Evolutionary conservation across 768 basidiomycete genomes (phyloP).

Genomic region (Mycena belliarum): DNA sequence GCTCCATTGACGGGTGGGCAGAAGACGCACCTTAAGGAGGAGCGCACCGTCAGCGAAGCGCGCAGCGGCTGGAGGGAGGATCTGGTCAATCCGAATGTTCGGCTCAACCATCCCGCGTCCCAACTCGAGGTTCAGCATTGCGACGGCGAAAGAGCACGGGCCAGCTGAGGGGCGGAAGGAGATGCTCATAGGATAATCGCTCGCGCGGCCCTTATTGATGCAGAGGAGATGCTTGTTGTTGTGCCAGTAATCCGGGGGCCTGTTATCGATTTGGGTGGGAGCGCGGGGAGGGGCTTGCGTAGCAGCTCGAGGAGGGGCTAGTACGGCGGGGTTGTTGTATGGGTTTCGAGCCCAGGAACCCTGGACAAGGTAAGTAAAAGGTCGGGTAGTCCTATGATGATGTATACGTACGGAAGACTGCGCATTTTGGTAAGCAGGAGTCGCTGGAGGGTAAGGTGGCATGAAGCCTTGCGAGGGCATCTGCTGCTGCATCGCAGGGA

Average conservation of each 20-base stretch:
- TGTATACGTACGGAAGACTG: background rate
- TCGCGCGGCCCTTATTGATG: background rate
- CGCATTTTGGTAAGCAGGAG: background rate
- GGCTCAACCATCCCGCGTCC: conserved; percentile 1
- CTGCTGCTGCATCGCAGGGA: background rate
- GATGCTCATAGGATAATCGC: conserved; percentile 4
- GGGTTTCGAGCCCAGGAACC: background rate
- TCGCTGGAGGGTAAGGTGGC: background rate
- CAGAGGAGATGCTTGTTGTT: conserved; percentile 7
- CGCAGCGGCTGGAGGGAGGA: background rate
- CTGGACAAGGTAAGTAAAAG: background rate
- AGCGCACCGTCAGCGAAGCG: conserved; percentile 2
- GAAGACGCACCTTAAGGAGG: conserved; percentile 1
- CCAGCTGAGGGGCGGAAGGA: conserved; percentile 12
- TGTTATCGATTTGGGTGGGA: conserved; percentile 14
- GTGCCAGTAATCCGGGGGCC: conserved; percentile 20
- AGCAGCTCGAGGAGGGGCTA: background rate
- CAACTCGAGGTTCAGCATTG: conserved; percentile 16
- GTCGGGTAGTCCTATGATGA: background rate
- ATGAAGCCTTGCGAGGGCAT: background rate
- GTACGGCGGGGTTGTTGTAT: background rate
- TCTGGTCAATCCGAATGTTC: background rate
- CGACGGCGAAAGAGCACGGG: conserved; percentile 17
- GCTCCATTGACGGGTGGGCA: background rate
- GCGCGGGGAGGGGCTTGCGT: background rate